Percentiles rank a stretch among this genome's conserved stretches.
phyloP scores from a whole-genome alignment of 2,329 filamentous ascomycete genomes.

The Fusarium torreyae region DNA sequence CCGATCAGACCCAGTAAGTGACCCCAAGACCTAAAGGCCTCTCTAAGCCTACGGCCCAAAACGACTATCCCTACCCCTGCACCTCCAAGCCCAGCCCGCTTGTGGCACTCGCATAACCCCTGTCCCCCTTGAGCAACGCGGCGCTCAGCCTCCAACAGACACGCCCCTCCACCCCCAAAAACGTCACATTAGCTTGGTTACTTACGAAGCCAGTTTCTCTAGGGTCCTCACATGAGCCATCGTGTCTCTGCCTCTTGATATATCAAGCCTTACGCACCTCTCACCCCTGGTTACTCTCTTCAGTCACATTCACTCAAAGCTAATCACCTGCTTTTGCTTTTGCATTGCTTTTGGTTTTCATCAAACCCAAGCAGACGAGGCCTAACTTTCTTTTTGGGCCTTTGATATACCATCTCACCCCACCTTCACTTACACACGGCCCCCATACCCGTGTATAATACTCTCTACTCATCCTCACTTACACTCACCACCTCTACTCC shows the following conservation, averaged over 20 bases:
- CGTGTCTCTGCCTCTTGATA: slow-evolving; percentile 46
- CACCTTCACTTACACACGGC: slow-evolving; percentile 40
- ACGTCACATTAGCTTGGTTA: slow-evolving; percentile 55
- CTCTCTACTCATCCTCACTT: slow-evolving; percentile 26
- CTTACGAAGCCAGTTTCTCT: slow-evolving; percentile 54
- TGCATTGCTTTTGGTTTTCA: slow-evolving; percentile 29
- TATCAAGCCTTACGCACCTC: slow-evolving; percentile 50
- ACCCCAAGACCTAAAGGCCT: not conserved
- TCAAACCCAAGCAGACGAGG: slow-evolving; percentile 2
- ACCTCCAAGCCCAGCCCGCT: slow-evolving; percentile 32
- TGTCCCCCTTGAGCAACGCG: slow-evolving; percentile 28
- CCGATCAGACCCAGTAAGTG: slow-evolving; percentile 25
- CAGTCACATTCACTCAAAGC: slow-evolving; percentile 40
- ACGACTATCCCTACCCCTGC: slow-evolving; percentile 9
- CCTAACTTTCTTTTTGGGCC: slow-evolving; percentile 25
- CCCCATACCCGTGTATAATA: slow-evolving; percentile 38
- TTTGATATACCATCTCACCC: slow-evolving; percentile 21
- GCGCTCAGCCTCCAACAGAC: slow-evolving; percentile 60
- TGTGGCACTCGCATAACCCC: slow-evolving; percentile 41
- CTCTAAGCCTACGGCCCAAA: not conserved
- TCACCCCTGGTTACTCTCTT: slow-evolving; percentile 40
- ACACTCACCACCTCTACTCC: slow-evolving; percentile 17
- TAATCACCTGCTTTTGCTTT: slow-evolving; percentile 36
- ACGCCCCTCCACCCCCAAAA: slow-evolving; percentile 52
- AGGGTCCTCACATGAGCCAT: slow-evolving; percentile 55